Evolutionary conservation across 495 filamentous ascomycete genomes (phyloP).

Genomic region (Talaromyces ruber): DNA sequence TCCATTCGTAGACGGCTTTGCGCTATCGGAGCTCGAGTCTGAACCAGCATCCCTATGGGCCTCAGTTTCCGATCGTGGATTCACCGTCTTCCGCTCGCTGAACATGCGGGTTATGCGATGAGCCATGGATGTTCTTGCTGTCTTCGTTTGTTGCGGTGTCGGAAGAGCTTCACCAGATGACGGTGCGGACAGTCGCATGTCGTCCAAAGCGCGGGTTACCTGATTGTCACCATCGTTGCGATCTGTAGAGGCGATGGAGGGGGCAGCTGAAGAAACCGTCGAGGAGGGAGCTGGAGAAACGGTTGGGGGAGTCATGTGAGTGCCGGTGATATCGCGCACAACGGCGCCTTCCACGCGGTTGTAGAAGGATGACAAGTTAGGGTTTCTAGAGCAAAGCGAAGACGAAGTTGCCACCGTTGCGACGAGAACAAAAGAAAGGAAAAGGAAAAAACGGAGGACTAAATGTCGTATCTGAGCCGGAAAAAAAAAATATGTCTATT

Average conservation of each 20-base stretch:
- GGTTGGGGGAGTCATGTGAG: slow-evolving; percentile 42
- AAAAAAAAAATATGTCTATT: no score
- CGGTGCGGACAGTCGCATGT: slow-evolving; percentile 33
- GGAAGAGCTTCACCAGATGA: slow-evolving; percentile 28
- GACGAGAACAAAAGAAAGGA: slow-evolving; percentile 1
- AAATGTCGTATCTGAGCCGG: not conserved
- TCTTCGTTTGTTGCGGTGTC: slow-evolving; percentile 25
- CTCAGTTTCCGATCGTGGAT: slow-evolving; percentile 21
- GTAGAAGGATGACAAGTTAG: slow-evolving; percentile 5
- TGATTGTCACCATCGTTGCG: slow-evolving; percentile 33
- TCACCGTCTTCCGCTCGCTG: slow-evolving; percentile 25
- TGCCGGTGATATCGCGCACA: slow-evolving; percentile 12
- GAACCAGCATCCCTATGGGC: slow-evolving; percentile 15
- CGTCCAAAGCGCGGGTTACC: slow-evolving; percentile 39
- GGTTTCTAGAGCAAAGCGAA: slow-evolving; percentile 18
- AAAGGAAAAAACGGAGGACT: not conserved
- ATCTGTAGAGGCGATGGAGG: slow-evolving; percentile 32
- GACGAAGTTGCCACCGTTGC: slow-evolving; percentile 12
- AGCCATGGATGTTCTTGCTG: slow-evolving; percentile 45
- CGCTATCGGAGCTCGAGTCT: slow-evolving; percentile 33
- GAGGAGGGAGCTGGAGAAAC: slow-evolving; percentile 36
- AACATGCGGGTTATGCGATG: slow-evolving; percentile 56
- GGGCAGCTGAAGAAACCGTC: slow-evolving; percentile 33
- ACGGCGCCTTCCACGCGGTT: slow-evolving; percentile 6
- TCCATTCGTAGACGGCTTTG: slow-evolving; percentile 19